A percentile compares a stretch with the other conserved stretches of the same genome.
Conservation (phyloP, 2,329 filamentous ascomycete genomes). For the Purpureocillium takamizusanense region DNA sequence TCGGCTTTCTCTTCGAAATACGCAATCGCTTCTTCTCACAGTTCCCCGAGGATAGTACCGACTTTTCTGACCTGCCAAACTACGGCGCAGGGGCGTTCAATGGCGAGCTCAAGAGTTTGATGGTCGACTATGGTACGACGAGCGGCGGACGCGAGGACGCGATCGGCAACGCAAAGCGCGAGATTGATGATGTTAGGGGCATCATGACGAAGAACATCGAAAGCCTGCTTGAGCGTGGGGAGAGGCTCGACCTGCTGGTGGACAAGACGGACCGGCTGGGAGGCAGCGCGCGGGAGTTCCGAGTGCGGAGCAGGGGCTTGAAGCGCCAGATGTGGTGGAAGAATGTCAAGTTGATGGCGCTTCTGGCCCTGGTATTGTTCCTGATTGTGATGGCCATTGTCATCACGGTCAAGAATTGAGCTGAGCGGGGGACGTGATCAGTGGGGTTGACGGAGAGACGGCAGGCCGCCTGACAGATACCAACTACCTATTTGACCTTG, state of each 20-base stretch:
- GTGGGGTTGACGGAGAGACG: neutral
- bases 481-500: no score
- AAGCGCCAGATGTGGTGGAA: slow-evolving; percentile 99
- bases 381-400: slow-evolving; percentile 48
- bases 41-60: slow-evolving; percentile 52
- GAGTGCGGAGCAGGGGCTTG: slow-evolving; percentile 75
- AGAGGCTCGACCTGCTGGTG: slow-evolving; percentile 86
- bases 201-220: slow-evolving; percentile 98
- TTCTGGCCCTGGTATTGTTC: slow-evolving; percentile 61
- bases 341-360: slow-evolving; percentile 88
- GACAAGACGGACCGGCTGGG: slow-evolving; percentile 94
- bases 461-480: slow-evolving; percentile 1
- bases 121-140: slow-evolving; percentile 78
- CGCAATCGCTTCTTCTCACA: slow-evolving; percentile 75
- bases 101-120: slow-evolving; percentile 61
- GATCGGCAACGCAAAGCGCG: slow-evolving; percentile 70
- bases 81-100: slow-evolving; percentile 92
- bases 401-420: slow-evolving; percentile 39
- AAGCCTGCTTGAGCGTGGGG: slow-evolving; percentile 76
- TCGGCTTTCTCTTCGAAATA: slow-evolving; percentile 85
- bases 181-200: slow-evolving; percentile 86
- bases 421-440: neutral
- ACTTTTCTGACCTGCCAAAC: slow-evolving; percentile 71
- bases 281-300: slow-evolving; percentile 80
- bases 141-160: slow-evolving; percentile 70